phyloP scores from a whole-genome alignment of 192 early-diverging fungal species.

The Linderina pennispora region DNA sequence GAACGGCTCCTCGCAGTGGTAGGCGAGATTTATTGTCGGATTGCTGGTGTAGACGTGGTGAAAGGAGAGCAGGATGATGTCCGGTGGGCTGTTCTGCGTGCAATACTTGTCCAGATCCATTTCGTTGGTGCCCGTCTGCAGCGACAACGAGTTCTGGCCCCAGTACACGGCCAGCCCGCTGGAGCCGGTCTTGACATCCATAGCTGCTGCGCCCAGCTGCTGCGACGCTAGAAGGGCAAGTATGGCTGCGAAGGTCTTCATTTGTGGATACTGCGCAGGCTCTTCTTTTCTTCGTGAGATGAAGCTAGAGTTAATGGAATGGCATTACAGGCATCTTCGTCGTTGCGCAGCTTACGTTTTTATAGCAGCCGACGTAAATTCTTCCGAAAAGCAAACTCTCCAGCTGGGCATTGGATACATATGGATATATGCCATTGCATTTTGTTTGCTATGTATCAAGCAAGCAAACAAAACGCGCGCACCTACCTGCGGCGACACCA shows the following conservation, averaged over 20 bases:
- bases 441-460: too few relatives aligned
- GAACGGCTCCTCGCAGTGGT: conserved; percentile 42
- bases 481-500: too few relatives aligned
- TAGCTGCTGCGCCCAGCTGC: not conserved
- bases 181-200: not conserved
- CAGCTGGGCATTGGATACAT: too few relatives aligned
- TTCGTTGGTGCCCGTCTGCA: conserved; percentile 17
- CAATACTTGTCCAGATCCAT: conserved; percentile 49
- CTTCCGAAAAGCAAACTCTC: too few relatives aligned
- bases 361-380: too few relatives aligned
- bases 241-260: too few relatives aligned
- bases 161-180: conserved; percentile 42
- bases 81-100: conserved; percentile 10
- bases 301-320: too few relatives aligned
- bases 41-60: conserved; percentile 50
- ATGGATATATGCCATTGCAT: too few relatives aligned
- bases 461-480: too few relatives aligned
- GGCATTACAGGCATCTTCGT: too few relatives aligned
- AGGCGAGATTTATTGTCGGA: conserved; percentile 53
- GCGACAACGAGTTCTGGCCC: conserved; percentile 48
- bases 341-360: too few relatives aligned
- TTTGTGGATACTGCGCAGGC: too few relatives aligned
- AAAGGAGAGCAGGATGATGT: conserved; percentile 51
- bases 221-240: not conserved
- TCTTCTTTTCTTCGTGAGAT: not conserved